phyloP scores from a whole-genome alignment of 2,329 filamentous ascomycete species.

The Xylaria sp. region DNA sequence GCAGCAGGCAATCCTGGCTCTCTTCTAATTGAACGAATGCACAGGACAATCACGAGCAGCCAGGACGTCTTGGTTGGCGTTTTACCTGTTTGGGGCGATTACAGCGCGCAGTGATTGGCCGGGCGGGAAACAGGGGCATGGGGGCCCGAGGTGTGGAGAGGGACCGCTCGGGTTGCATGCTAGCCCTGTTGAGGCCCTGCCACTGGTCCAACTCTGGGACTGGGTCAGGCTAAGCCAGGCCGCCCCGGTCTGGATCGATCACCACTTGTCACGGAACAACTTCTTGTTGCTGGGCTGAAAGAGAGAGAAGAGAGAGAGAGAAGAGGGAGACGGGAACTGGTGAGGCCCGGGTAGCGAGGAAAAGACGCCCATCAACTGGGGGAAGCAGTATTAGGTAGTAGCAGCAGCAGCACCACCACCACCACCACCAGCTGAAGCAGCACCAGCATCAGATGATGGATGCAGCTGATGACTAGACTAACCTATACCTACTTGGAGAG shows the following conservation, averaged over 20 bases:
- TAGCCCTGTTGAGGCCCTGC: constrained; percentile 16
- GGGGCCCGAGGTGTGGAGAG: constrained; percentile 24
- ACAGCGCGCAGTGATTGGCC: constrained; percentile 12
- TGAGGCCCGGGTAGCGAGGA: neutral
- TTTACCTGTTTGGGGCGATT: neutral
- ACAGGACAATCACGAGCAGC: no score
- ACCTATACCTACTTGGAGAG: no score
- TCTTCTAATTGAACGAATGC: no score
- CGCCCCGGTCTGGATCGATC: constrained; percentile 27
- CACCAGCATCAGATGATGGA: no score
- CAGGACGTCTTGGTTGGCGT: neutral
- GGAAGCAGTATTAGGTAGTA: no score
- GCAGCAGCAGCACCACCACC: no score
- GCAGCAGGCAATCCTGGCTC: no score
- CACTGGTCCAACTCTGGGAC: constrained; percentile 17
- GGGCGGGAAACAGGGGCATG: constrained; percentile 21
- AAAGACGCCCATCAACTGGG: no score
- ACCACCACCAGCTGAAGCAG: no score
- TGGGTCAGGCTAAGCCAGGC: constrained; percentile 16
- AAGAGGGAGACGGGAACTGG: neutral
- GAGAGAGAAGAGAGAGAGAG: constrained; percentile 3
- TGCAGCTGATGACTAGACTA: neutral
- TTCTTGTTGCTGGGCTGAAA: constrained; percentile 4
- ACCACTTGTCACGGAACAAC: constrained; percentile 24
- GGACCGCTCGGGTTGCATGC: constrained; percentile 12